Evolutionary conservation across 768 basidiomycete genomes (phyloP).

Genomic region (Boletellus sp.): DNA sequence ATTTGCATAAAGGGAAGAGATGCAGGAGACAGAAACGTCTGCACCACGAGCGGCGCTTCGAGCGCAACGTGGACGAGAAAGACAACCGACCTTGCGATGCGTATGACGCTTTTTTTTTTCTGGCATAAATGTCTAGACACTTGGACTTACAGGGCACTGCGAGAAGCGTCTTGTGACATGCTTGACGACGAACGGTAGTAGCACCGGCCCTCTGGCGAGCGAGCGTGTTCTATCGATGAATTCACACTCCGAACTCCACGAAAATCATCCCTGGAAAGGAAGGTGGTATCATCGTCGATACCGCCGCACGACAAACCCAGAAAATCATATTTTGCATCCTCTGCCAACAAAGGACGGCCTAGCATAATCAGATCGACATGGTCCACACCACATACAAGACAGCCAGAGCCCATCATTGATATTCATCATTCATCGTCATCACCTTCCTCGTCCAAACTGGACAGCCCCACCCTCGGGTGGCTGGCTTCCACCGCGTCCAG

Average conservation of each 20-base stretch:
- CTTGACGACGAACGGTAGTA: not conserved
- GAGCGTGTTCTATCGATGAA: not conserved
- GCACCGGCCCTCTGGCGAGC: not conserved
- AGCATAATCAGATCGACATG: slow-evolving; percentile 10
- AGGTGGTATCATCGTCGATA: not conserved
- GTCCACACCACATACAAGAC: slow-evolving; percentile 9
- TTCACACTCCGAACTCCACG: slow-evolving; percentile 26
- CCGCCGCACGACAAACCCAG: not conserved
- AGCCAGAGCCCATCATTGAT: slow-evolving; percentile 9
- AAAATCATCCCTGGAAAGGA: slow-evolving; percentile 25
- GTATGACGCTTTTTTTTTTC: not conserved
- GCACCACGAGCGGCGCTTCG: slow-evolving; percentile 73
- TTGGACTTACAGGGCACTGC: slow-evolving; percentile 41
- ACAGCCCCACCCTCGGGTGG: slow-evolving; percentile 17
- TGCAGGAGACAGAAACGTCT: slow-evolving; percentile 63
- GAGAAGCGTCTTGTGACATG: slow-evolving; percentile 22
- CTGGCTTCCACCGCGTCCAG: slow-evolving; percentile 28
- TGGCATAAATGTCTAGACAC: not conserved
- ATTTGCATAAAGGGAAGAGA: slow-evolving; percentile 72
- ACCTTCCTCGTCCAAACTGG: slow-evolving; percentile 30
- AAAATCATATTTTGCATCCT: not conserved
- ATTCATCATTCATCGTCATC: slow-evolving; percentile 27
- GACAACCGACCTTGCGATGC: slow-evolving; percentile 47
- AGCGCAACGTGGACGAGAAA: slow-evolving; percentile 80
- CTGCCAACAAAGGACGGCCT: not conserved